Evolutionary conservation across 192 early-diverging fungal species (phyloP).

Genomic region (Backusella tuberculispora): DNA sequence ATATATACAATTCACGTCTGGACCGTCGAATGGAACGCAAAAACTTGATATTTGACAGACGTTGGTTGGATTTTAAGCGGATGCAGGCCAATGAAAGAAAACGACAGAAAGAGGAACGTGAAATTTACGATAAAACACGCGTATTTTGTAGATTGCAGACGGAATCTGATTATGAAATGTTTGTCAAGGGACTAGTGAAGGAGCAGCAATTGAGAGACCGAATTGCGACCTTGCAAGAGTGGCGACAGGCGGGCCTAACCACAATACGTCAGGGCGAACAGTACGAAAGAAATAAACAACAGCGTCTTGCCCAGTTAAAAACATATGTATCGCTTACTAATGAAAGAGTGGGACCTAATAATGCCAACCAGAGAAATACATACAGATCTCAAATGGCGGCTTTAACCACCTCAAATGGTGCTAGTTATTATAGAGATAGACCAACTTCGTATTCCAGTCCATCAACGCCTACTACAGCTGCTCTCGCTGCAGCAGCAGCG

Average conservation of each 20-base stretch:
- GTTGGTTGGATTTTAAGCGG: constrained; percentile 86
- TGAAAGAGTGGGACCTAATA: constrained; percentile 41
- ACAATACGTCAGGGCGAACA: constrained; percentile 72
- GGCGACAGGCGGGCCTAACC: constrained; percentile 86
- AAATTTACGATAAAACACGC: constrained; percentile 75
- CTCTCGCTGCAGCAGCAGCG: constrained; percentile 19
- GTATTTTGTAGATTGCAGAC: constrained; percentile 91
- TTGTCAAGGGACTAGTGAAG: constrained; percentile 73
- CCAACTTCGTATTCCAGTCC: background rate
- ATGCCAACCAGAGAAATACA: constrained; percentile 41
- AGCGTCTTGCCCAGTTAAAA: constrained; percentile 45
- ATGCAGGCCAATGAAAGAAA: constrained; percentile 79
- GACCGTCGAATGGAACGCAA: constrained; percentile 83
- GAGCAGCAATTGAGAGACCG: constrained; percentile 79
- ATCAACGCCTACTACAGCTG: constrained; percentile 21
- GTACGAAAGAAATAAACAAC: constrained; percentile 71
- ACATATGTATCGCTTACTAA: constrained; percentile 27
- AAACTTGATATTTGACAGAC: constrained; percentile 88
- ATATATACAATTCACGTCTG: constrained; percentile 91
- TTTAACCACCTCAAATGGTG: constrained; percentile 27
- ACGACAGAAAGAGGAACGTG: constrained; percentile 86
- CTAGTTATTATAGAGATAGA: constrained; percentile 41
- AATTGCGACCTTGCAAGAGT: constrained; percentile 89
- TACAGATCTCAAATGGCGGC: constrained; percentile 46
- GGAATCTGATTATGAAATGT: constrained; percentile 75